Conservation (phyloP, 108 stramenopile genomes). For the Ochromonas danica region DNA sequence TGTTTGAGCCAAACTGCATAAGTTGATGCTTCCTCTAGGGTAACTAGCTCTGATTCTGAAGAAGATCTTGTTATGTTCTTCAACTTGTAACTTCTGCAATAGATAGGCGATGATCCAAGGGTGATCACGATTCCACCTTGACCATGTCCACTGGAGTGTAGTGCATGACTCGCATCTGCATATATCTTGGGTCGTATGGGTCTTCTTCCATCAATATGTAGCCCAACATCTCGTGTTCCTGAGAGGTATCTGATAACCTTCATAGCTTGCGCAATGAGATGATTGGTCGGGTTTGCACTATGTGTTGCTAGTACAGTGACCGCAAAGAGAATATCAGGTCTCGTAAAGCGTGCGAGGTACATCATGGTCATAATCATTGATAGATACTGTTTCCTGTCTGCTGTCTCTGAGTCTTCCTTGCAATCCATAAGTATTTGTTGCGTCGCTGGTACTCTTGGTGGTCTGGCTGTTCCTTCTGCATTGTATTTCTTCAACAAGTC, state of each 20-base stretch:
- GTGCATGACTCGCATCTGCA: constrained; percentile 13
- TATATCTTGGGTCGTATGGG: not conserved
- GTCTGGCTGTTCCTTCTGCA: too few relatives aligned
- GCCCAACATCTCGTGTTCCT: not conserved
- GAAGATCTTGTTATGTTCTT: constrained; percentile 1
- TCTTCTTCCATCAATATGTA: not conserved
- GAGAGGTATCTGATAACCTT: not conserved
- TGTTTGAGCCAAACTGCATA: too few relatives aligned
- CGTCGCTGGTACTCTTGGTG: too few relatives aligned
- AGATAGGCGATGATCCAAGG: not conserved
- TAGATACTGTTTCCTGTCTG: not conserved
- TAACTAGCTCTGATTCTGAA: not conserved
- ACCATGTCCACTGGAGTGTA: constrained; percentile 3
- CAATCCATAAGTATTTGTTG: too few relatives aligned
- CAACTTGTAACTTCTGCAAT: not conserved
- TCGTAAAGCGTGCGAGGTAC: constrained; percentile 1
- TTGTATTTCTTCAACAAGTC: not conserved
- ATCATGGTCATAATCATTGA: not conserved
- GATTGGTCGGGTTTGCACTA: not conserved
- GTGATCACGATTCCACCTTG: constrained; percentile 5
- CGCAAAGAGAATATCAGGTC: constrained; percentile 18
- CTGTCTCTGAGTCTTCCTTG: not conserved
- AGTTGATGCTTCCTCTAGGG: constrained; percentile 2
- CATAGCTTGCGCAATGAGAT: not conserved
- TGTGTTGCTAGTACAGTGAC: not conserved